phyloP scores from a whole-genome alignment of 1,284 basidiomycete species.

The Trichosporon sp. region DNA sequence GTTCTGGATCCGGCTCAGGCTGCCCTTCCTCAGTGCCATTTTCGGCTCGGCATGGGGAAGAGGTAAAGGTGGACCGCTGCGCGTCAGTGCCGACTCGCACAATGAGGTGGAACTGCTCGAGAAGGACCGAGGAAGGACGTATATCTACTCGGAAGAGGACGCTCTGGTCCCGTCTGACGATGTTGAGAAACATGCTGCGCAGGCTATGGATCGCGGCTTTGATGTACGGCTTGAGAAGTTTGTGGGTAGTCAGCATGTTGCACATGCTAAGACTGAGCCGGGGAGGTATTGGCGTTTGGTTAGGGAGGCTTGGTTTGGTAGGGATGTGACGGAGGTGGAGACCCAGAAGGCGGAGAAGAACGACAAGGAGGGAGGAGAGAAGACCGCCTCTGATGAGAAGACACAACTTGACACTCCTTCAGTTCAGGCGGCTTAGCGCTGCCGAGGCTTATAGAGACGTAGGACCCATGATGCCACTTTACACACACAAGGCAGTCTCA shows the following conservation, averaged over 20 bases:
- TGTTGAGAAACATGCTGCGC: slow-evolving; percentile 14
- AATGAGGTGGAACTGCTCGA: neutral
- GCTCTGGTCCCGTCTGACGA: slow-evolving; percentile 10
- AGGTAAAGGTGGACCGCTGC: neutral
- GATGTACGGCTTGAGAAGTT: slow-evolving; percentile 14
- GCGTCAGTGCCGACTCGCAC: neutral
- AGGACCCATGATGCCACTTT: too few species aligned
- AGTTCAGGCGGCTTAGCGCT: too few species aligned
- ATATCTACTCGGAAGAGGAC: slow-evolving; percentile 17
- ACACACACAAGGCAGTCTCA: too few species aligned
- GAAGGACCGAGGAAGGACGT: slow-evolving; percentile 11
- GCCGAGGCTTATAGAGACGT: too few species aligned
- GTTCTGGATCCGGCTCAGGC: slow-evolving; percentile 11
- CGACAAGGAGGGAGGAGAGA: too few species aligned
- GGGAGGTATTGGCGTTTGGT: slow-evolving; percentile 21
- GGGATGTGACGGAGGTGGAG: neutral
- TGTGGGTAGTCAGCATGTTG: slow-evolving; percentile 15
- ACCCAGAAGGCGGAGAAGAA: neutral
- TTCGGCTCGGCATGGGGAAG: neutral
- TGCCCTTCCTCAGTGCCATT: neutral
- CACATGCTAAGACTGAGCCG: slow-evolving; percentile 11
- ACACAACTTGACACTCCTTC: too few species aligned
- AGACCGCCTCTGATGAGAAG: too few species aligned
- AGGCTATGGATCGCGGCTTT: slow-evolving; percentile 9
- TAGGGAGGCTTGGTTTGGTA: slow-evolving; percentile 12